Conservation (phyloP, 2,329 filamentous ascomycete species). For the Colletotrichum sp. region DNA sequence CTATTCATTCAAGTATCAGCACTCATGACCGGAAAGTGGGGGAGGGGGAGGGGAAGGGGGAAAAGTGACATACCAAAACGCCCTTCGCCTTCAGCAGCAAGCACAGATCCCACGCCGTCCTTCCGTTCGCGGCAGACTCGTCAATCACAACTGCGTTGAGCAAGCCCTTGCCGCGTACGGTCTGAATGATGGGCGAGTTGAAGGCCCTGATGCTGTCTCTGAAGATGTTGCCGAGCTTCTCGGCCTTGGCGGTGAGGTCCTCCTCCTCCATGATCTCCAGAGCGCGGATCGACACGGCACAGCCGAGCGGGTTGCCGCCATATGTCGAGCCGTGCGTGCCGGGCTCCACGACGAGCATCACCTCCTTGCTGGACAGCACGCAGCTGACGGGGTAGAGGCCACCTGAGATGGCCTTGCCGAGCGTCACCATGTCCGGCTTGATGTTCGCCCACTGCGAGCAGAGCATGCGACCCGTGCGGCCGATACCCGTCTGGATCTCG, state of each 20-base stretch:
- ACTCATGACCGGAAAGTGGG: background rate
- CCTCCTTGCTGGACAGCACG: conserved; percentile 84
- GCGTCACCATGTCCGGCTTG: conserved; percentile 91
- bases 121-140: conserved; percentile 82
- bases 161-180: conserved; percentile 88
- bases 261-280: conserved; percentile 94
- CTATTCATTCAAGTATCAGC: conserved; percentile 49
- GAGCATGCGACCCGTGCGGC: conserved; percentile 90
- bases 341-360: conserved; percentile 96
- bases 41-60: background rate
- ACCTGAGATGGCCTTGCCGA: conserved; percentile 97
- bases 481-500: conserved; percentile 98
- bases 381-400: conserved; percentile 99
- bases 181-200: conserved; percentile 80
- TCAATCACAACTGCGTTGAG: conserved; percentile 97
- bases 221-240: conserved; percentile 83
- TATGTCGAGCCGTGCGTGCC: conserved; percentile 99
- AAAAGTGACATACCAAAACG: conserved; percentile 67
- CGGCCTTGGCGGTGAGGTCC: conserved; percentile 77
- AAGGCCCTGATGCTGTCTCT: conserved; percentile 78
- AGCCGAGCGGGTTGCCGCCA: conserved; percentile 94
- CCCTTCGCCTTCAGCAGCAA: conserved; percentile 96
- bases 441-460: conserved; percentile 95
- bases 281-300: conserved; percentile 92
- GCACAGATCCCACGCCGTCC: conserved; percentile 95